Base-by-base conservation (phyloP, 2,329 filamentous ascomycete species). In the Seiridium unicorne region DNA sequence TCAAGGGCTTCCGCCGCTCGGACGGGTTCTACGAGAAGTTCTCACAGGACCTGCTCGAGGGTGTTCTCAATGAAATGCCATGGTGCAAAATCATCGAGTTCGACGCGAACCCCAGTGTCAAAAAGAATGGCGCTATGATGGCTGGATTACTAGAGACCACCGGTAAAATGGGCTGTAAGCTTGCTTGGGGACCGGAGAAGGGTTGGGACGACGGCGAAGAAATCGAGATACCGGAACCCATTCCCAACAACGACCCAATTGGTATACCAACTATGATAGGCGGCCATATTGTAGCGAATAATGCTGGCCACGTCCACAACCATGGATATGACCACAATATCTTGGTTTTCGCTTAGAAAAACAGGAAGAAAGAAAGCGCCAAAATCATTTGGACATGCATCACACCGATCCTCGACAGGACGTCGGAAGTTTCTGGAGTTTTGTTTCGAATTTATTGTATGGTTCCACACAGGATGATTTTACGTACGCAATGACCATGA, bases 21-120 rank as follows among this genome's bases (percentile, higher is more conserved):
- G 82, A 88, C 34, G 84, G 87, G 1, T 92, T 90, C 64, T 93
- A 91, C 69, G 90, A 91, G 61, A 73, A 73, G 4, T 93, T 92
- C 68, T 87, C 84, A 34, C 76, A 81, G 9, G 74, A 77, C 1
- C 73, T 93, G 35, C 70, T 93, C 5, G 73, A 75, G 3, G 78
- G 76, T 6, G 79, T 92, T 3, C 68, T 92, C 2, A 74, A 77
- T 1, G 79, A 80, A 58, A 73, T 90, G 60, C 85, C 88, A 0
- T 80, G 77, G 44, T 71, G 91, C 2, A 69, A 80, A 7, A 76
- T 78, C 1, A 78, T 93, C 26, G 83, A 91, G 67, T 90, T 93
- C 62, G 90, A 93, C 72, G 90, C 83, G 0, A 91, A 83, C 70
- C 75, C 82, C 0, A 84, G 84, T 57, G 87, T 93, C 3, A 84